Evolutionary conservation across 1,139 yeast genomes (phyloP).

Genomic region (Yamadazyma sp.): DNA sequence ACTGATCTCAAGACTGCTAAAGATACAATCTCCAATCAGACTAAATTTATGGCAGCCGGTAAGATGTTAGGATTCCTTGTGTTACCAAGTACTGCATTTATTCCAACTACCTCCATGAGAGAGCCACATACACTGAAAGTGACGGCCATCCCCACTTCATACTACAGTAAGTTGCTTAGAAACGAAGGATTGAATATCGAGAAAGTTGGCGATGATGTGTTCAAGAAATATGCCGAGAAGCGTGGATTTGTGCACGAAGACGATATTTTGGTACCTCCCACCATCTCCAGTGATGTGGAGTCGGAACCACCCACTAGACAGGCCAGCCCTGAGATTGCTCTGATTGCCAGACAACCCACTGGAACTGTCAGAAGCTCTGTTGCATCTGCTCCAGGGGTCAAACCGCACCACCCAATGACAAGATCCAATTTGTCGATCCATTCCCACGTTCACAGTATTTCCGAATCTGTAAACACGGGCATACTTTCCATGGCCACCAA

Average conservation of each 20-base stretch:
- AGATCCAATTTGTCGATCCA: slow-evolving; percentile 34
- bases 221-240: slow-evolving; percentile 45
- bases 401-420: slow-evolving; percentile 19
- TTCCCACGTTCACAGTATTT: slow-evolving; percentile 22
- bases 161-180: slow-evolving; percentile 56
- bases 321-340: slow-evolving; percentile 17
- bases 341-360: slow-evolving; percentile 18
- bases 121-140: slow-evolving; percentile 57
- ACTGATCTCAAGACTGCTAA: slow-evolving; percentile 19
- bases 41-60: slow-evolving; percentile 32
- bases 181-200: slow-evolving; percentile 45
- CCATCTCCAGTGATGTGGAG: slow-evolving; percentile 14
- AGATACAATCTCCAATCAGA: slow-evolving; percentile 21
- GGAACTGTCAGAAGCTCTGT: slow-evolving; percentile 6
- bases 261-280: slow-evolving; percentile 19
- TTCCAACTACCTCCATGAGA: slow-evolving; percentile 60
- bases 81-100: slow-evolving; percentile 54
- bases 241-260: slow-evolving; percentile 44
- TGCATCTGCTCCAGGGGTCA: slow-evolving; percentile 9
- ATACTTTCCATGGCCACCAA: slow-evolving; percentile 63
- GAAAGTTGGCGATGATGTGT: slow-evolving; percentile 44
- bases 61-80: slow-evolving; percentile 47
- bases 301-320: slow-evolving; percentile 6
- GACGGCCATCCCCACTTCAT: slow-evolving; percentile 62
- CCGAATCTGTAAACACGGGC: slow-evolving; percentile 34